Percentiles rank a stretch among this genome's conserved stretches.
phyloP scores from a whole-genome alignment of 2,329 filamentous ascomycete genomes.

The Aspergillus pseudoviridinutans region DNA sequence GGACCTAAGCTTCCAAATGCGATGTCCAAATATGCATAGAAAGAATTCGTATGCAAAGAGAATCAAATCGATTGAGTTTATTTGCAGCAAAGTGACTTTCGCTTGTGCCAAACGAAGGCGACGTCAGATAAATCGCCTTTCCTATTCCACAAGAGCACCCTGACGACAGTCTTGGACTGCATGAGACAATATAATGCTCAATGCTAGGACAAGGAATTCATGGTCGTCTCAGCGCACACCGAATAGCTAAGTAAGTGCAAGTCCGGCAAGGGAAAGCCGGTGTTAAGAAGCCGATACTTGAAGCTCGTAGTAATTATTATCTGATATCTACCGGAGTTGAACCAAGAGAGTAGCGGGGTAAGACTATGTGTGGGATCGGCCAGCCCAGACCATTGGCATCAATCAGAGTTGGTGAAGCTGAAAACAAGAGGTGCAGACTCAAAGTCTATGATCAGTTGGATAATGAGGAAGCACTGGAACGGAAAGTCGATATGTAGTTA shows the following conservation, averaged over 20 bases:
- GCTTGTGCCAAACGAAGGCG: slow-evolving; percentile 6
- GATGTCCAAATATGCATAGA: neutral
- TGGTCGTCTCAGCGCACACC: neutral
- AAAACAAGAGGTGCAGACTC: neutral
- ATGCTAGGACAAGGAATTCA: neutral
- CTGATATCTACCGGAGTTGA: neutral
- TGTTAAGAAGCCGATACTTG: neutral
- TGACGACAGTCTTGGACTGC: neutral
- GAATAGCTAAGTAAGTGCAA: neutral
- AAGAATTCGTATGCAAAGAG: neutral
- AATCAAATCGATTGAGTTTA: neutral
- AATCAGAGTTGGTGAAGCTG: neutral
- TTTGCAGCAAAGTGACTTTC: slow-evolving; percentile 1
- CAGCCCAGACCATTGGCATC: neutral
- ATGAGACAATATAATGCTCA: neutral
- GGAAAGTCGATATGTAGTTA: neutral
- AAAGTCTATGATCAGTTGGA: neutral
- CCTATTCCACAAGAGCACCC: neutral
- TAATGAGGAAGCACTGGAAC: too few species aligned
- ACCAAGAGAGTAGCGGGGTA: neutral
- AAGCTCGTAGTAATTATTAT: neutral
- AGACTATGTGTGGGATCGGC: neutral
- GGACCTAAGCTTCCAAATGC: neutral
- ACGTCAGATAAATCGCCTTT: neutral
- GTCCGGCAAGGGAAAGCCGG: neutral